Base-by-base conservation (phyloP, 1,139 yeast species). In the Cylindricascospora bacillispora region DNA sequence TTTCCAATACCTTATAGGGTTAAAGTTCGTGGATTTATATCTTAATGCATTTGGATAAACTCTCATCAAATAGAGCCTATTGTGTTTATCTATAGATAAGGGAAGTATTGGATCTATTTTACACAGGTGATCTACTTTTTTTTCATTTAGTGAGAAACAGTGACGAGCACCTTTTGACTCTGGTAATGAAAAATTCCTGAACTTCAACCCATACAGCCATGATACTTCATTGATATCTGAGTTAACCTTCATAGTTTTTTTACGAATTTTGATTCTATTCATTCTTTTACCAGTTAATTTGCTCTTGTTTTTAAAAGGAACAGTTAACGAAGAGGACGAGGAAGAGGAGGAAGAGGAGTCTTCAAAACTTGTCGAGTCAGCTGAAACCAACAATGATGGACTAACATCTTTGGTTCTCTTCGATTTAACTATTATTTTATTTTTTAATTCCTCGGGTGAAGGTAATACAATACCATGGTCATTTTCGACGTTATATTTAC, bases 11-110 rank as follows among this genome's bases (percentile, higher is more conserved):
- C 56, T 57, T 4, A 81, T 58, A 0, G 98, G 97, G 26, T 67
- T 66, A 47, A 82, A 86, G 46, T 89, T 89, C 3, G 83, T 65
- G 2, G 95, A 83, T 32, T 65, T 75, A 35, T 82, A 64, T 28
- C 97, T 60, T 35, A 73, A 67, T 9, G 73, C 75, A 0, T 93
- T 75, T 0, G 99, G 99, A 49, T 92, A 89, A 0, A 85, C 70
- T 31, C 99, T 64, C 78, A 83, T 75, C 34, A 89, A 52, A 48
- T 65, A 81, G 33, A 64, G 63, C 36, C 77, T 59, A 49, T 89
- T 89, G 53, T 89, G 98, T 47, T 81, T 80, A 39, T 70, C 66
- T 9, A 86, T 50, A 4, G 79, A 59, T 3, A 58, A 55, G 4
- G 54, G 47, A 38, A 74, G 75, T 2, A 57, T 63, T 1, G 63